Base-by-base conservation (phyloP, 2,329 filamentous ascomycete species). In the Cercospora brassicicola region DNA sequence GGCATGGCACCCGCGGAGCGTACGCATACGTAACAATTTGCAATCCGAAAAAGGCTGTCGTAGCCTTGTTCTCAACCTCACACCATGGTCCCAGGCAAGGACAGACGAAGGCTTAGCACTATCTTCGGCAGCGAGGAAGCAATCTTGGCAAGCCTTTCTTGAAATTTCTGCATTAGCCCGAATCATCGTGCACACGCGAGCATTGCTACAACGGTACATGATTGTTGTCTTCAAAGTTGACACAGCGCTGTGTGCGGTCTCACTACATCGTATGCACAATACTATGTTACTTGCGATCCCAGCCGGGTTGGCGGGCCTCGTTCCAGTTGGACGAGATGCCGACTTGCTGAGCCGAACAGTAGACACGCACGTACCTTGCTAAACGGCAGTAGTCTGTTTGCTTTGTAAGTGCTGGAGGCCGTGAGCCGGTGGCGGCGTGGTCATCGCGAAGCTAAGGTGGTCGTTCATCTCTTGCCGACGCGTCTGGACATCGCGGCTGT, bases 91-190 rank as follows among this genome's bases (percentile, higher is more conserved):
- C 28, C 55, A 33, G 55, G 55, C 55, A 59, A 59, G 55, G 55
- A 62, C n/a, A 64, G n/a, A 56, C 61, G 48, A 55, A 42, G 20
- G 61, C 61, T 64, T 64, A 64, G 61, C 61, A 36, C 30, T n/a
- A 20, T 64, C 61, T 64, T 64, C 48, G 61, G 61, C 61, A 33
- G 26, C 31, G 45, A 55, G 31, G n/a, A 48, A 56, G 61, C 30
- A 51, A 64, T 18, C 61, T 55, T 55, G 61, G 48, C 61, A 56
- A 31, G 30, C 45, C 45, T 56, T 7, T 20, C 23, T 59, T 59
- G 30, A 42, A 15, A 64, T 36, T 56, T 53, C 18, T 56, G 48
- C 61, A 56, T 42, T 55, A 56, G 45, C 45, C 31, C n/a, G 20
- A 56, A 31, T 20, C 20, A n/a, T 61, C 59, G 59, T 61, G 23